phyloP scores from a whole-genome alignment of 768 basidiomycete species.

The Antrodiella citrinella region DNA sequence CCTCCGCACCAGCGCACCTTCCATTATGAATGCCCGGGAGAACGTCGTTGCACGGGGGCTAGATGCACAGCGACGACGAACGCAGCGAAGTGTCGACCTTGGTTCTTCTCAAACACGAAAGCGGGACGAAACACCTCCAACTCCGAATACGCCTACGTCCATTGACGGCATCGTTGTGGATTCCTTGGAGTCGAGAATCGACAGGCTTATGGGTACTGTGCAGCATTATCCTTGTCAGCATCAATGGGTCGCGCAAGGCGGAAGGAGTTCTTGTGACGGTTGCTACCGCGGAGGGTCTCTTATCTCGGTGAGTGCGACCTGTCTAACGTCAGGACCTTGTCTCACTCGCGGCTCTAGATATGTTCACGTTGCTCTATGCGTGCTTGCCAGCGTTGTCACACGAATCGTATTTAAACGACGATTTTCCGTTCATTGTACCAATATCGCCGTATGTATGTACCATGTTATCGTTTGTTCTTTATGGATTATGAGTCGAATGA shows the following conservation, averaged over 20 bases:
- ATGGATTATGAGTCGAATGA: neutral
- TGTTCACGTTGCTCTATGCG: slow-evolving; percentile 1
- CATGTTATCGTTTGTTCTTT: neutral
- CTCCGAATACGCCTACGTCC: neutral
- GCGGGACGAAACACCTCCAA: neutral
- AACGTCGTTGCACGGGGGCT: neutral
- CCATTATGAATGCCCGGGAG: neutral
- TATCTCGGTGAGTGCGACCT: neutral
- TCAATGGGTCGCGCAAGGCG: neutral
- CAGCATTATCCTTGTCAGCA: slow-evolving; percentile 3
- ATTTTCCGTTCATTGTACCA: neutral
- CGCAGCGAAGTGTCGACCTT: neutral
- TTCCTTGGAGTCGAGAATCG: slow-evolving; percentile 2
- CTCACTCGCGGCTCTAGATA: neutral
- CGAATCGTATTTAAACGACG: neutral
- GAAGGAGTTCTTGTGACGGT: neutral
- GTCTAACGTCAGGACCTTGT: no score
- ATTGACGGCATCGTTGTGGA: neutral
- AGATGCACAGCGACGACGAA: slow-evolving; percentile 3
- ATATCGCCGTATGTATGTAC: neutral
- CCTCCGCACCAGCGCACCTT: slow-evolving; percentile 1
- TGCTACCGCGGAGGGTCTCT: neutral
- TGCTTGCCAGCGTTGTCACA: slow-evolving; percentile 1
- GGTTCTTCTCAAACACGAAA: neutral
- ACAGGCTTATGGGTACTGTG: neutral